These are phyloP conservation scores for Trametes hirsuta DNA, from an alignment of 1,284 basidiomycete genomes.

Conservation along the genomic window DNA sequence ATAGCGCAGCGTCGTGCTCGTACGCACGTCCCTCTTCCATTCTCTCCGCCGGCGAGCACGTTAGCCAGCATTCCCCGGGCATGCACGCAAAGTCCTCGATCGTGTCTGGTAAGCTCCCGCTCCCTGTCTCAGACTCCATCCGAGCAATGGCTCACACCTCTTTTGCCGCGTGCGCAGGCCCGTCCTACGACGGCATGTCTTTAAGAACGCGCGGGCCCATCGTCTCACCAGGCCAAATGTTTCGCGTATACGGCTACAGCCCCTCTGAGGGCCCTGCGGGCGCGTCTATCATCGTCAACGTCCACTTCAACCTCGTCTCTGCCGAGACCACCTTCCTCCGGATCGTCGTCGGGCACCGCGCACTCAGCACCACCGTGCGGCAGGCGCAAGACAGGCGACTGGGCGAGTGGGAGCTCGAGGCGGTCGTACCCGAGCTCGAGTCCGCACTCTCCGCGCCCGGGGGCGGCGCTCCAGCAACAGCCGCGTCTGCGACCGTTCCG, in stretches of 20 bases:
- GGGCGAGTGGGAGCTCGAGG: constrained; percentile 64
- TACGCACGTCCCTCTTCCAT: constrained; percentile 14
- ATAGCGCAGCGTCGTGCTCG: constrained; percentile 14
- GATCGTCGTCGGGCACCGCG: constrained; percentile 64
- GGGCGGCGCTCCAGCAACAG: constrained; percentile 23
- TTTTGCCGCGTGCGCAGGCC: not conserved
- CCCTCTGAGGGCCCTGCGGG: constrained; percentile 64
- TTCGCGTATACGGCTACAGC: constrained; percentile 62
- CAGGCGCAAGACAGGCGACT: constrained; percentile 45
- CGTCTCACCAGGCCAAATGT: constrained; percentile 51
- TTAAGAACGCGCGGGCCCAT: constrained; percentile 14
- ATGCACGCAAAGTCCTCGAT: constrained; percentile 15
- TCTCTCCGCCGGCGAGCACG: constrained; percentile 2
- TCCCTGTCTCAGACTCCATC: constrained; percentile 7
- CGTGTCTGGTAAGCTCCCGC: constrained; percentile 5
- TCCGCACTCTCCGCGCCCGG: constrained; percentile 44
- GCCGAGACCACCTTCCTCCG: constrained; percentile 59
- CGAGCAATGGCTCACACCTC: not conserved
- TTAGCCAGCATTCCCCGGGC: constrained; percentile 11
- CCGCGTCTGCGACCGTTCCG: constrained; percentile 43
- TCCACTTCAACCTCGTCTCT: constrained; percentile 57
- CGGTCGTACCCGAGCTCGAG: constrained; percentile 36
- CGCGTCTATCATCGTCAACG: constrained; percentile 59
- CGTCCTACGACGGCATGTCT: constrained; percentile 6
- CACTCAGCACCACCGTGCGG: constrained; percentile 61